Evolutionary conservation across 495 filamentous ascomycete genomes (phyloP), one percentile per base, ranked within the genome.

Genomic region (Bryoglossum gracile): DNA sequence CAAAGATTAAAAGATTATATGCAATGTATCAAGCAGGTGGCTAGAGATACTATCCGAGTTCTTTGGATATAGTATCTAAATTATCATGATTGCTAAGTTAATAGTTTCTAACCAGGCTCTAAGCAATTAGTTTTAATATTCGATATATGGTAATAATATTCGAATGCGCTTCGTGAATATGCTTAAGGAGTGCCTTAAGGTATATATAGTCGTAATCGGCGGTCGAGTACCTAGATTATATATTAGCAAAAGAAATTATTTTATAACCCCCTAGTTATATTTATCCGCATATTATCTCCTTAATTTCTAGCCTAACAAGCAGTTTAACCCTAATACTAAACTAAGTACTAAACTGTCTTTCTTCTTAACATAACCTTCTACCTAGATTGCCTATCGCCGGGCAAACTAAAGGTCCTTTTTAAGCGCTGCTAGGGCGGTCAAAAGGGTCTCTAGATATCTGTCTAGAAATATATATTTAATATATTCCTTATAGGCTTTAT

Each of bases 151-250:
- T 46, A 23, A 46, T 18, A 35, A 46, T 46, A 46, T 46, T 46
- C 8, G 26, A 8, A 35, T 46, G 14, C 9, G 5, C 43, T 46
- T 46, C 26, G 8, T 46, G 6, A 35, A 46, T 46, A 18, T 46
- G 14, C 28, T 46, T 46, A 8, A 46, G 43, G 18, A 46, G 43
- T 35, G 21, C 17, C 26, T 46, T 46, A 9, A 46, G 28, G 43
- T 35, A 46, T 18, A 16, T 14, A 45, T 45, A 14, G 24, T 45
- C 19, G 14, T 45, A 45, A 45, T 45, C 19, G 19, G 42, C 23
- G 30, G 42, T 45, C 42, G 5, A 45, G 42, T 45, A 45, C 18
- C 42, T 45, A 45, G 42, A 45, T 45, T 14, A 45, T 18, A 45
- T 24, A 45, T 45, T 30, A 30, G 42, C 10, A 45, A 8, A 45